Evolutionary conservation across 192 early-diverging fungal species (phyloP).

Genomic region (Coemansia sp.): DNA sequence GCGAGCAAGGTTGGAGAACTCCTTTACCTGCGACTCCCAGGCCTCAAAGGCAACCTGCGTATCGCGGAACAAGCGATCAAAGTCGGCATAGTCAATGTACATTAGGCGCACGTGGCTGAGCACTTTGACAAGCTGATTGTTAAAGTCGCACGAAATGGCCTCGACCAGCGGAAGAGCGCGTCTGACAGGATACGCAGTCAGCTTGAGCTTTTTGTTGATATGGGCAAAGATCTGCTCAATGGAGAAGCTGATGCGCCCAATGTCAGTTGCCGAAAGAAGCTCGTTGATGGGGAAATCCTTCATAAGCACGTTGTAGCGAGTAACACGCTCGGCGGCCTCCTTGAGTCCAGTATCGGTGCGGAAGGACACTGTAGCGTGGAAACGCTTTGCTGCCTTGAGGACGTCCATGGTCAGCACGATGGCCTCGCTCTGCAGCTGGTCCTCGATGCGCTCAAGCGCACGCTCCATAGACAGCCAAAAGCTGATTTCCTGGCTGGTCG

Average conservation of each 20-base stretch:
- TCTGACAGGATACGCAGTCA: slow-evolving; percentile 88
- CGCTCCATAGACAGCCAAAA: slow-evolving; percentile 99
- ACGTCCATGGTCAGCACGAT: slow-evolving; percentile 90
- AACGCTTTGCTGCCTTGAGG: slow-evolving; percentile 95
- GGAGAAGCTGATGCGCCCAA: slow-evolving; percentile 77
- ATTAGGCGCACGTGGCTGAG: slow-evolving; percentile 87
- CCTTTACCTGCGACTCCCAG: slow-evolving; percentile 96
- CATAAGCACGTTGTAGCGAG: slow-evolving; percentile 97
- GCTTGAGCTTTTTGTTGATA: slow-evolving; percentile 95
- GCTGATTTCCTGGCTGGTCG: slow-evolving; percentile 97
- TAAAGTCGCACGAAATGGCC: slow-evolving; percentile 93
- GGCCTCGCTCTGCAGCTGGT: slow-evolving; percentile 90
- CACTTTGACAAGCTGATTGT: slow-evolving; percentile 88
- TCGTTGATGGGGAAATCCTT: slow-evolving; percentile 98
- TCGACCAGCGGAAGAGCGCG: slow-evolving; percentile 92
- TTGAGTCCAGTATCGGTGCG: slow-evolving; percentile 97
- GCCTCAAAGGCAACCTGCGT: slow-evolving; percentile 86
- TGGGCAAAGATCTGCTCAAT: slow-evolving; percentile 88
- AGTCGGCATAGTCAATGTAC: slow-evolving; percentile 91
- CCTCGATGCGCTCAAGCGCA: slow-evolving; percentile 89
- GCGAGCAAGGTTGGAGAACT: slow-evolving; percentile 92
- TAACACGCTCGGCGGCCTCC: slow-evolving; percentile 88
- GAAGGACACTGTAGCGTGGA: slow-evolving; percentile 97
- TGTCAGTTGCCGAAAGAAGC: slow-evolving; percentile 91
- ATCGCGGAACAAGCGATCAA: slow-evolving; percentile 81